These are phyloP conservation scores for Boletus insuetus DNA, from an alignment of 768 basidiomycete species.

Conservation along the genomic window DNA sequence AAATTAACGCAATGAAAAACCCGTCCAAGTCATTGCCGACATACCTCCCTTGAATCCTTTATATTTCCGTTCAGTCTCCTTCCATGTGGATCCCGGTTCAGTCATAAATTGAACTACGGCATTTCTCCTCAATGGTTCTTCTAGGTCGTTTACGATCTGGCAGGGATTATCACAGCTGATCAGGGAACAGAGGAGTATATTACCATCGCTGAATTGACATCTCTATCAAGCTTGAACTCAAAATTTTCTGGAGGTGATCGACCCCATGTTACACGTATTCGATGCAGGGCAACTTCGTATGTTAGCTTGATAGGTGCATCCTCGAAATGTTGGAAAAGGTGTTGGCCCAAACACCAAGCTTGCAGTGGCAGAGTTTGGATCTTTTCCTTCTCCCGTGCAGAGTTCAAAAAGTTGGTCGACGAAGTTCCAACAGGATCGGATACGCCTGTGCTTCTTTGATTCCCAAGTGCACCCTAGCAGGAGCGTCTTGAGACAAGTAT, in stretches of 20 bases:
- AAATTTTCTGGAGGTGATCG: constrained; percentile 10
- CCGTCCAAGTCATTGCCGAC: constrained; percentile 1
- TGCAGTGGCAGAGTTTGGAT: constrained; percentile 16
- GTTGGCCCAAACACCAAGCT: constrained; percentile 30
- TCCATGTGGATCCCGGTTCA: constrained; percentile 1
- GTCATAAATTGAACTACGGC: constrained; percentile 23
- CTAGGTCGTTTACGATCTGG: constrained; percentile 26
- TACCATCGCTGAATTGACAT: constrained; percentile 15
- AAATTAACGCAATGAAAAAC: not conserved
- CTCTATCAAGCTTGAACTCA: constrained; percentile 18
- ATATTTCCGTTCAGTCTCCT: constrained; percentile 3
- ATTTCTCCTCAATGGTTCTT: constrained; percentile 7
- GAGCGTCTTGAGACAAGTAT: constrained; percentile 3
- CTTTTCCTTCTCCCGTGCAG: constrained; percentile 9
- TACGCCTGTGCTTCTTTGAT: not conserved
- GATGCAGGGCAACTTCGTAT: constrained; percentile 8
- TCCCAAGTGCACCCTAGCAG: constrained; percentile 1
- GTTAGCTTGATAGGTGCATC: constrained; percentile 10
- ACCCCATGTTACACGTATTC: constrained; percentile 10
- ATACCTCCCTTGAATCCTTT: constrained; percentile 27
- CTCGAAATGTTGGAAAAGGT: constrained; percentile 13
- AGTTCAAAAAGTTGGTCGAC: constrained; percentile 25
- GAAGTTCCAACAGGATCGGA: constrained; percentile 29
- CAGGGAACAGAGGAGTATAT: not conserved
- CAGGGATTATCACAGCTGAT: not conserved